Base-by-base conservation (phyloP, 2,329 filamentous ascomycete genomes). In the Sarocladium brachiariae region DNA sequence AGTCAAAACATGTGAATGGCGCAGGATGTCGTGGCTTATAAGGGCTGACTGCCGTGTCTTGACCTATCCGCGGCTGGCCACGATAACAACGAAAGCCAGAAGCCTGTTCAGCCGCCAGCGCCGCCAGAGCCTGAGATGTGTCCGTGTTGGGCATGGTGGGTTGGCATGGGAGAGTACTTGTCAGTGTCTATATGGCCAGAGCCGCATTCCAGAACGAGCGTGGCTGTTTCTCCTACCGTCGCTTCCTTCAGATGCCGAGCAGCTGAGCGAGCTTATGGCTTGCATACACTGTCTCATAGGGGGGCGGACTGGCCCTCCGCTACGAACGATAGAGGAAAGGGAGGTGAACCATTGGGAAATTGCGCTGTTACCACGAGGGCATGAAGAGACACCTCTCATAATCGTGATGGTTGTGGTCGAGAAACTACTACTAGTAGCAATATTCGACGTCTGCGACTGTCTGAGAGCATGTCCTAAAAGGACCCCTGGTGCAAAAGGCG, bases 151-250 rank as follows among this genome's bases (percentile, higher is more conserved):
- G 39, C 23, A 43, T 25, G 21, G 39, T 43, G 18, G 23, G 37
- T 16, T n/a, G 23, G n/a, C 11, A 43, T 21, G 23, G 23, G 9
- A 25, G n/a, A 43, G 11, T 4, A 19, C 19, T 21, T 4, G 13
- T 19, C 16, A 9, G 39, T 11, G 14, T 43, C 39, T 27, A 25
- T 18, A 10, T n/a, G 21, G 23, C 4, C 13, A 27, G 39, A 43
- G 39, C 39, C 39, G 39, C 43, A 47, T 47, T 47, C 27, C 43
- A 47, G 43, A 47, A 47, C 43, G 16, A 31, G 43, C 43, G 43
- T 47, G 43, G 43, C 43, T 47, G 27, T 45, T 31, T 11, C n/a
- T 4, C 14, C 16, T 7, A 4, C 39, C 39, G 39, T 43, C 39
- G 39, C 39, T 11, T 27, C 39, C n/a, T 35, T 11, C 19, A 18